phyloP scores from a whole-genome alignment of 345 rosid species.

The Linum lewisii region DNA sequence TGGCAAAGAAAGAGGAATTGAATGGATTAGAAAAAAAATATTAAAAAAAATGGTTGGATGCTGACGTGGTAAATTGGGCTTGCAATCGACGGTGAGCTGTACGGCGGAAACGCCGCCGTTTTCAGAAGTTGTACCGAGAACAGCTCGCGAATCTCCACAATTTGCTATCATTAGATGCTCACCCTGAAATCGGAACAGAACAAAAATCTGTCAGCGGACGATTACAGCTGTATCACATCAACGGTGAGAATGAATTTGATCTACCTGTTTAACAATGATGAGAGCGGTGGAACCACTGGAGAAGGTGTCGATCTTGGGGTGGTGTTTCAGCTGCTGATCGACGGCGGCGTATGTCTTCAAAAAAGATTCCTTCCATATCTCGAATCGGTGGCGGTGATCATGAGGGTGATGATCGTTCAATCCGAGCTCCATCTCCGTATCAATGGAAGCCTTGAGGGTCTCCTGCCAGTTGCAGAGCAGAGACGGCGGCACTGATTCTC shows the following conservation, averaged over 20 bases:
- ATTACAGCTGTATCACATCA: too few species aligned
- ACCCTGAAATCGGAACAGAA: constrained; percentile 26
- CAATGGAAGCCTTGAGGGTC: constrained; percentile 31
- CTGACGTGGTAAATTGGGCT: constrained; percentile 79
- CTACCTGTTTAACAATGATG: constrained; percentile 77
- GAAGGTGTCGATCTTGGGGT: constrained; percentile 52
- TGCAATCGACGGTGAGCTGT: constrained; percentile 75
- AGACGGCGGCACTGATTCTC: constrained; percentile 43
- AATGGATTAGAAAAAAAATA: too few species aligned
- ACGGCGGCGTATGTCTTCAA: constrained; percentile 57
- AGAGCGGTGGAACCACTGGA: constrained; percentile 67
- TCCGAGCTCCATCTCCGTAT: constrained; percentile 20
- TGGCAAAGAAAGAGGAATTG: neutral
- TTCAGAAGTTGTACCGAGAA: constrained; percentile 49
- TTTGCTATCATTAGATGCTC: constrained; percentile 61
- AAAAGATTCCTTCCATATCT: constrained; percentile 67
- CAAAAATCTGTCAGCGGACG: neutral
- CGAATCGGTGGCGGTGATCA: constrained; percentile 21
- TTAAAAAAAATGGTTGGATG: neutral
- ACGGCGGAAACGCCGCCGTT: constrained; percentile 47
- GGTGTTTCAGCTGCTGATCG: constrained; percentile 61
- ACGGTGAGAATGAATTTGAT: neutral
- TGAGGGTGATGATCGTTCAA: constrained; percentile 7
- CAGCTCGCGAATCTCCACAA: constrained; percentile 80
- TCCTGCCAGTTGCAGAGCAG: constrained; percentile 77